These are phyloP conservation scores for Phaeosphaeriaceae sp. DNA, from an alignment of 2,329 filamentous ascomycete genomes.

Conservation along the genomic window DNA sequence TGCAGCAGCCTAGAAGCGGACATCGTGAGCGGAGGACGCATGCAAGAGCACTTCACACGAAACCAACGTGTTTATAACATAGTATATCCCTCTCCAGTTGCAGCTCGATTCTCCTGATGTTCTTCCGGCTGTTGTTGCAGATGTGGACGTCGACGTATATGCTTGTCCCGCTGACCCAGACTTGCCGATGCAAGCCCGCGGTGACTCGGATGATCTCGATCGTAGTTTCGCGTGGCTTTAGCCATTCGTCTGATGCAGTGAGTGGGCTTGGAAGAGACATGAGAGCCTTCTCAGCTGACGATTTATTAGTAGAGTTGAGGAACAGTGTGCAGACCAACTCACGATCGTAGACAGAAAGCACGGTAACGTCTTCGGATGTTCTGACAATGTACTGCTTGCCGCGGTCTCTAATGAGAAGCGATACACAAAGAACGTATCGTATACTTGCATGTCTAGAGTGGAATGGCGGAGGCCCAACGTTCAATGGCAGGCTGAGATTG, in stretches of 20 bases:
- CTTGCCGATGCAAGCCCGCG: conserved; percentile 64
- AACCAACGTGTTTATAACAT: conserved; percentile 58
- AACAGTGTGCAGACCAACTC: conserved; percentile 22
- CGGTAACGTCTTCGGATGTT: conserved; percentile 58
- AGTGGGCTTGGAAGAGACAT: conserved; percentile 62
- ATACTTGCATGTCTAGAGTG: conserved; percentile 61
- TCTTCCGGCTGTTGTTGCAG: conserved; percentile 59
- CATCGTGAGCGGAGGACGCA: conserved; percentile 24
- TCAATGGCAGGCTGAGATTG: conserved; percentile 61
- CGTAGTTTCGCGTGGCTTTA: conserved; percentile 49
- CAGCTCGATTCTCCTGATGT: conserved; percentile 59
- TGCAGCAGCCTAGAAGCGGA: conserved; percentile 52
- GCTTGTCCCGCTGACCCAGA: conserved; percentile 65
- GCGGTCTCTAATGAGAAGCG: conserved; percentile 57
- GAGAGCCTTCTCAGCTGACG: conserved; percentile 60
- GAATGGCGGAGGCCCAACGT: conserved; percentile 64
- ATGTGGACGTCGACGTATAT: conserved; percentile 64
- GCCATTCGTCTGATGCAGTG: conserved; percentile 58
- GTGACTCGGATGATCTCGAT: conserved; percentile 58
- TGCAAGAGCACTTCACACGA: conserved; percentile 1
- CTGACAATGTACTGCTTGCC: conserved; percentile 60
- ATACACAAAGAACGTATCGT: conserved; percentile 58
- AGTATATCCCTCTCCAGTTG: conserved; percentile 61
- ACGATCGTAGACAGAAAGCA: conserved; percentile 64
- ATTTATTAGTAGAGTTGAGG: conserved; percentile 11